phyloP scores from a whole-genome alignment of 2,329 filamentous ascomycete species.

The Blumeria hordei region DNA sequence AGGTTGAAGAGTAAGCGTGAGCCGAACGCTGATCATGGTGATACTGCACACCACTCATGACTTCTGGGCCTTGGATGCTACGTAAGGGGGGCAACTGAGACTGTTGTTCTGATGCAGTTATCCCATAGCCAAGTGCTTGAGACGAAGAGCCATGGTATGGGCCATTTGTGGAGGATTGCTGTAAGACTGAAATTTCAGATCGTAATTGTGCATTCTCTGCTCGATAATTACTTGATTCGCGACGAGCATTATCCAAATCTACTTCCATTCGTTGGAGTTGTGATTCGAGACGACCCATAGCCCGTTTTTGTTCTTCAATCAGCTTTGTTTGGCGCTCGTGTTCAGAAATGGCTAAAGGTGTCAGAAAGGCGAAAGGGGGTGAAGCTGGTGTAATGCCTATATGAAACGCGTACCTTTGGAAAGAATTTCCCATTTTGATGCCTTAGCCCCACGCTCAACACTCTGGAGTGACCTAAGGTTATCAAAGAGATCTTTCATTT shows the following conservation, averaged over 20 bases:
- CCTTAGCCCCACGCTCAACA: conserved; percentile 51
- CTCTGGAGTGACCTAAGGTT: conserved; percentile 47
- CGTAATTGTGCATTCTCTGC: conserved; percentile 13
- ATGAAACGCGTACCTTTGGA: conserved; percentile 41
- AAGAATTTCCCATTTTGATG: conserved; percentile 73
- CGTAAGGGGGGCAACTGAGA: conserved; percentile 28
- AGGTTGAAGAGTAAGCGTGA: too few relatives aligned
- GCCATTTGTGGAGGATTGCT: conserved; percentile 4
- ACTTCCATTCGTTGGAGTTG: conserved; percentile 20
- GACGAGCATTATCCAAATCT: conserved; percentile 15
- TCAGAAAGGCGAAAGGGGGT: conserved; percentile 5
- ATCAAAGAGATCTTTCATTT: conserved; percentile 77
- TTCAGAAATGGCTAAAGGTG: conserved; percentile 29
- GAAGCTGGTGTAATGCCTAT: background rate
- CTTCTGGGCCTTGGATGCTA: conserved; percentile 23
- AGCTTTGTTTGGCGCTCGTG: conserved; percentile 28
- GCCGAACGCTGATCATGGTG: conserved; percentile 7
- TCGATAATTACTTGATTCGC: conserved; percentile 20
- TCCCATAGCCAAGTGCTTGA: conserved; percentile 5
- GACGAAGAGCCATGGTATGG: conserved; percentile 4
- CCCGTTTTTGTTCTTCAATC: conserved; percentile 9
- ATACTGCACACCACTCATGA: conserved; percentile 44
- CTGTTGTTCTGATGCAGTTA: conserved; percentile 14
- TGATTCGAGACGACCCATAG: conserved; percentile 20
- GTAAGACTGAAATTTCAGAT: conserved; percentile 8